Base-by-base conservation (phyloP, 2,329 filamentous ascomycete genomes). In the Aschersonia sp. region DNA sequence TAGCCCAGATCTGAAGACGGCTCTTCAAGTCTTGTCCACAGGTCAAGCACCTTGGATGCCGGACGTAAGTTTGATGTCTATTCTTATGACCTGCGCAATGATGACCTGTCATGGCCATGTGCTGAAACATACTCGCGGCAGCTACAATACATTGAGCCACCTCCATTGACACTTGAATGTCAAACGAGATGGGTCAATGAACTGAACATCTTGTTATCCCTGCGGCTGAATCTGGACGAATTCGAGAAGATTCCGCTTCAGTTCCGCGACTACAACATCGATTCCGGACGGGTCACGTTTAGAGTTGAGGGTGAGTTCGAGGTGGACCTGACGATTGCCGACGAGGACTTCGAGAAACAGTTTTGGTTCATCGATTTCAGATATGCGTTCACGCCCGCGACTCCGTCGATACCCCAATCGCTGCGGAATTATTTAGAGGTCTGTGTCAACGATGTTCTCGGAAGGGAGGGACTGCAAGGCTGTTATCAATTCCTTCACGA, bases 311-410 rank as follows among this genome's bases (percentile, higher is more conserved):
- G 78, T 47, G 91, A 97, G 62, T 96, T 96, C 57, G 91, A 97
- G 62, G 78, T 97, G 28, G 92, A 97, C 60, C 75, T 98, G 46
- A 89, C 89, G 1, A 85, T 97, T 52, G 87, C 85, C 20, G 84
- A 89, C 55, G 89, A 97, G 59, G 84, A 92, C 54, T 78, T 82
- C 20, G 72, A 80, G 32, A 84, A 85, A 47, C 89, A 94, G 57
- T 94, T 94, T 60, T 96, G 85, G 73, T 95, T 97, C 60, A 85
- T 97, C 52, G 89, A 97, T 62, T 81, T 97, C 57, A 80, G 89
- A 50, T 89, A 94, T 56, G 69, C 81, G 10, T 98, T 94, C 61
- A 73, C 70, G 6, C 91, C 91, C 1, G 73, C 80, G 0, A 74
- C 84, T 0, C 65, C 64, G 9, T 67, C 71, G 45, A 58, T 94